A percentile compares a stretch with the other conserved stretches of the same genome.
phyloP scores from a whole-genome alignment of 2,329 filamentous ascomycete genomes.

The Aspergillus phoenicis region DNA sequence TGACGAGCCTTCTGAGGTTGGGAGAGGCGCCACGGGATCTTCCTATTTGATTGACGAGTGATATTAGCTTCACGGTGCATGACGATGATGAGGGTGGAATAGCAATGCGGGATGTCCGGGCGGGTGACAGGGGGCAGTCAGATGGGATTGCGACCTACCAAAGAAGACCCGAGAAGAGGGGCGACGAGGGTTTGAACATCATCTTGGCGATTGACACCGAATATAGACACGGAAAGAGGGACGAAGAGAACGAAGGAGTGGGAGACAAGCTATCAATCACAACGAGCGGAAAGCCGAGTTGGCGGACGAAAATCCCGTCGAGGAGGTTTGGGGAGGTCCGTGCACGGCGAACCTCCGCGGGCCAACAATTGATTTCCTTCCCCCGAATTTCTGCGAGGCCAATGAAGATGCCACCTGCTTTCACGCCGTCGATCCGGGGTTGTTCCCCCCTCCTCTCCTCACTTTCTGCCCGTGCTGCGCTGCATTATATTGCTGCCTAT shows the following conservation, averaged over 20 bases:
- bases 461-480: background rate
- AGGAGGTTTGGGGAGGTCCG: conserved; percentile 22
- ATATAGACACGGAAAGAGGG: background rate
- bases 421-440: conserved; percentile 20
- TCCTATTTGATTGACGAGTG: conserved; percentile 58
- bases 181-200: conserved; percentile 83
- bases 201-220: conserved; percentile 30
- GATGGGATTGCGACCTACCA: conserved; percentile 59
- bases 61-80: background rate
- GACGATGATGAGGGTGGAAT: background rate
- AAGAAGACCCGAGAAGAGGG: conserved; percentile 77
- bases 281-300: background rate
- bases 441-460: background rate
- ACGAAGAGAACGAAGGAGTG: background rate
- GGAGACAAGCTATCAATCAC: conserved; percentile 13
- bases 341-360: conserved; percentile 28
- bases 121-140: background rate
- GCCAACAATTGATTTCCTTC: conserved; percentile 11
- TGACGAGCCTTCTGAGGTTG: conserved; percentile 87
- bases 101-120: background rate
- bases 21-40: conserved; percentile 95
- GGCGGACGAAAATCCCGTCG: conserved; percentile 25
- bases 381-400: conserved; percentile 8
- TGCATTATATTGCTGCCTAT: conserved; percentile 10
- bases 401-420: conserved; percentile 19